Evolutionary conservation across 2,329 filamentous ascomycete genomes (phyloP).

Genomic region (Parafenestella ontariensis): DNA sequence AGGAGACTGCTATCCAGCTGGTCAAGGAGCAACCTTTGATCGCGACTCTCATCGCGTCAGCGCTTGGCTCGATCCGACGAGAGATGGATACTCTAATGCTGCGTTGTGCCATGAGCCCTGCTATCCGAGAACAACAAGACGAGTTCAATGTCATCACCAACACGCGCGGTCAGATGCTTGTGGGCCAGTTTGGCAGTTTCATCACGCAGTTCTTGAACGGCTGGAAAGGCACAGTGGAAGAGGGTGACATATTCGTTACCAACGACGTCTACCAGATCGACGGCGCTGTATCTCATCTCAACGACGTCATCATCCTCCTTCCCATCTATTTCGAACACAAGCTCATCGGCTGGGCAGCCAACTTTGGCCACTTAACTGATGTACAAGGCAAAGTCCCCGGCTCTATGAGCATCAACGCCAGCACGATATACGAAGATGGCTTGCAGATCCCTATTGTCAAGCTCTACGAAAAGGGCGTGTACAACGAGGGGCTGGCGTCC

Average conservation of each 20-base stretch:
- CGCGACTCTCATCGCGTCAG: slow-evolving; percentile 54
- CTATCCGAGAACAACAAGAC: slow-evolving; percentile 60
- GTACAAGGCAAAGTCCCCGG: slow-evolving; percentile 57
- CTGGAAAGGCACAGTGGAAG: slow-evolving; percentile 58
- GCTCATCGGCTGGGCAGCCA: slow-evolving; percentile 58
- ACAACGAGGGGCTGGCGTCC: slow-evolving; percentile 55
- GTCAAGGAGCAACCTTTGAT: slow-evolving; percentile 53
- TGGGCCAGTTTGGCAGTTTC: slow-evolving; percentile 60
- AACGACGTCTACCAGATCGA: slow-evolving; percentile 60
- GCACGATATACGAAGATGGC: slow-evolving; percentile 58
- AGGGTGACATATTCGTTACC: slow-evolving; percentile 60
- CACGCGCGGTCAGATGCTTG: slow-evolving; percentile 57
- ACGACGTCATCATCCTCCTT: slow-evolving; percentile 59
- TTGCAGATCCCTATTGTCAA: slow-evolving; percentile 60
- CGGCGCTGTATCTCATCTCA: slow-evolving; percentile 59
- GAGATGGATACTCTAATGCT: slow-evolving; percentile 62
- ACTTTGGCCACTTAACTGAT: slow-evolving; percentile 59
- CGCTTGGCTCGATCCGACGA: slow-evolving; percentile 55
- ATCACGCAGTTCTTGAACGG: slow-evolving; percentile 56
- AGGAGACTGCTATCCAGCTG: slow-evolving; percentile 47
- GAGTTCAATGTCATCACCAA: slow-evolving; percentile 63
- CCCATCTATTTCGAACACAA: slow-evolving; percentile 56
- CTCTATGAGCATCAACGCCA: slow-evolving; percentile 59
- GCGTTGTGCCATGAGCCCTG: slow-evolving; percentile 60
- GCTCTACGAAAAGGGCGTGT: slow-evolving; percentile 53